These are phyloP conservation scores for Exophiala viscosa DNA, from an alignment of 2,329 filamentous ascomycete species.

Conservation along the genomic window DNA sequence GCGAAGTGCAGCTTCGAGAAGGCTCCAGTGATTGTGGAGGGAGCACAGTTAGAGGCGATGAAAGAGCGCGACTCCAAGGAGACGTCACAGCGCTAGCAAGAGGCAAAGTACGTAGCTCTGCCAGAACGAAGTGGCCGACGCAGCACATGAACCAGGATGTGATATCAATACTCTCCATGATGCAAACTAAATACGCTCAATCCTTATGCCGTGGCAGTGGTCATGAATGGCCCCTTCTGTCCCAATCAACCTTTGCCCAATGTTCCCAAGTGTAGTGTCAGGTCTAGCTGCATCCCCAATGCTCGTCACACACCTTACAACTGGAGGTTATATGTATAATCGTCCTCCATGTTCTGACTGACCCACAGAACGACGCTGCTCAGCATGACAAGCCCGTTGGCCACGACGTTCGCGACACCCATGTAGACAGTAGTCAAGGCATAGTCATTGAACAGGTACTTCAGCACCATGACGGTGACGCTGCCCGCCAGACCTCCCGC, in stretches of 20 bases:
- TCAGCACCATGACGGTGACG: slow-evolving; percentile 65
- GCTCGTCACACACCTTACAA: slow-evolving; percentile 41
- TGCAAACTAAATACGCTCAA: background rate
- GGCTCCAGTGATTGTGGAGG: too few relatives aligned
- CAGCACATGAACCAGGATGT: too few relatives aligned
- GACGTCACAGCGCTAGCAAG: background rate
- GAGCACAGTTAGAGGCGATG: background rate
- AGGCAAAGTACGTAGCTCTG: background rate
- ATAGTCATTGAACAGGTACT: slow-evolving; percentile 61
- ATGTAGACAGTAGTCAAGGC: slow-evolving; percentile 62
- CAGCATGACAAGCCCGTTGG: slow-evolving; percentile 63
- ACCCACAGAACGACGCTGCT: slow-evolving; percentile 66
- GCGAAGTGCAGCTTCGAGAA: too few relatives aligned
- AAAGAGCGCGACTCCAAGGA: background rate
- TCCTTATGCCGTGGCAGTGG: too few relatives aligned
- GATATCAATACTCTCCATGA: background rate
- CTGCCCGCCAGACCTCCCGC: slow-evolving; percentile 65
- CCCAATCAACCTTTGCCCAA: too few relatives aligned
- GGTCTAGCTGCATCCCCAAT: background rate
- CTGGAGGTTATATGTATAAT: slow-evolving; percentile 67
- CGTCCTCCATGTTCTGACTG: slow-evolving; percentile 69
- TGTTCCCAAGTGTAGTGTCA: background rate
- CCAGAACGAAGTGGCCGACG: background rate
- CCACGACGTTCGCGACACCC: slow-evolving; percentile 63
- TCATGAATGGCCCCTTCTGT: too few relatives aligned